Base-by-base conservation (phyloP, 371 early-diverging fungal species). In the Mucor velutinosus region DNA sequence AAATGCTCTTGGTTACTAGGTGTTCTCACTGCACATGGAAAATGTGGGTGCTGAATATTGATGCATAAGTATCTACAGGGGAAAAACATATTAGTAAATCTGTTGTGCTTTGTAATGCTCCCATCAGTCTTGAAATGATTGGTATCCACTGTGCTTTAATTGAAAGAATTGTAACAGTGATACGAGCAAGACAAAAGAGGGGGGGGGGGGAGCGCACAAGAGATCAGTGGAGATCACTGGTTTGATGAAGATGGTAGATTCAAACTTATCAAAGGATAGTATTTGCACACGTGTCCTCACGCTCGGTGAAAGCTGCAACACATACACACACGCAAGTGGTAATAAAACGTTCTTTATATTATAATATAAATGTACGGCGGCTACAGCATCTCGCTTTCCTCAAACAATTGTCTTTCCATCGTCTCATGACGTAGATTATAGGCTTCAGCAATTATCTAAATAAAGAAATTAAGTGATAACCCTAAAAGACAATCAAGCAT, bases 351-450 rank as follows among this genome's bases (percentile, higher is more conserved):
- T 45, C 19, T 45, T 45, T 45, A 45, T 45, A 39, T 39, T 39
- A 45, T 45, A 3, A 51, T 45, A 45, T 33, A 45, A n/a, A 19
- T 53, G 53, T 27, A 53, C n/a, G 15, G 17, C 12, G n/a, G 25
- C 10, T 51, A 51, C 25, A 23, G 27, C 55, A 70, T 37, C 60
- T 67, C 67, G 37, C 49, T 63, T 56, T 74, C 74, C 67, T 74
- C 75, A 57, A 73, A 64, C 56, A 80, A 57, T 49, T 87, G 84
- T 58, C 87, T 70, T 65, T 85, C 84, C 78, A 84, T 76, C 43
- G 88, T 85, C 69, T 90, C 90, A 73, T 88, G 85, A 11, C 85
- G 79, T 29, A 90, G 73, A 57, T 87, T 89, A 60, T 84, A 76
- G 14, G 90, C 90, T 65, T 89, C 87, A 65, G 83, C 82, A 66